phyloP scores from a whole-genome alignment of 306 rosid species.

The Fagus sylvatica region DNA sequence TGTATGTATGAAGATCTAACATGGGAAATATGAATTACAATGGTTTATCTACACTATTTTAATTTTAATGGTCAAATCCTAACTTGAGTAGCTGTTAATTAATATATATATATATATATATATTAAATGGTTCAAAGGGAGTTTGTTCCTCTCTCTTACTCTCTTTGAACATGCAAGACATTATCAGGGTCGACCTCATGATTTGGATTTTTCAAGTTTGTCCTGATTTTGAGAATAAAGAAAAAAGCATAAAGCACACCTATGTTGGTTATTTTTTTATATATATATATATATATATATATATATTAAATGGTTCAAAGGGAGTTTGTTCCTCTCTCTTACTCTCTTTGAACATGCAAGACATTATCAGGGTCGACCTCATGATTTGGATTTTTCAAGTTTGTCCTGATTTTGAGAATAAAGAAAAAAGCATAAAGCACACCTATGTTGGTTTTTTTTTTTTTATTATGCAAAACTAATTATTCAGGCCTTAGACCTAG shows the following conservation, averaged over 20 bases:
- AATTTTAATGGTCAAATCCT: background rate
- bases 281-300: background rate
- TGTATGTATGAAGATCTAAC: background rate
- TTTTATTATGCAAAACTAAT: too few species aligned
- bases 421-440: too few species aligned
- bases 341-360: background rate
- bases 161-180: background rate
- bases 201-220: too few species aligned
- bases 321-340: background rate
- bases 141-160: background rate
- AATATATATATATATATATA: background rate
- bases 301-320: background rate
- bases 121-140: background rate
- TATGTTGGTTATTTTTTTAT: too few species aligned
- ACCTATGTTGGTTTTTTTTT: too few species aligned
- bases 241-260: too few species aligned
- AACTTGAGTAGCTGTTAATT: background rate
- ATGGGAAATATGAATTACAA: background rate
- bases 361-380: background rate
- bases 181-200: background rate
- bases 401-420: too few species aligned
- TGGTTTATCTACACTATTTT: background rate
- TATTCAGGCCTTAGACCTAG: too few species aligned
- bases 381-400: too few species aligned
- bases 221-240: too few species aligned